Evolutionary conservation across 805 yeast genomes (phyloP).

Genomic region (Cyberlindnera meyerae): DNA sequence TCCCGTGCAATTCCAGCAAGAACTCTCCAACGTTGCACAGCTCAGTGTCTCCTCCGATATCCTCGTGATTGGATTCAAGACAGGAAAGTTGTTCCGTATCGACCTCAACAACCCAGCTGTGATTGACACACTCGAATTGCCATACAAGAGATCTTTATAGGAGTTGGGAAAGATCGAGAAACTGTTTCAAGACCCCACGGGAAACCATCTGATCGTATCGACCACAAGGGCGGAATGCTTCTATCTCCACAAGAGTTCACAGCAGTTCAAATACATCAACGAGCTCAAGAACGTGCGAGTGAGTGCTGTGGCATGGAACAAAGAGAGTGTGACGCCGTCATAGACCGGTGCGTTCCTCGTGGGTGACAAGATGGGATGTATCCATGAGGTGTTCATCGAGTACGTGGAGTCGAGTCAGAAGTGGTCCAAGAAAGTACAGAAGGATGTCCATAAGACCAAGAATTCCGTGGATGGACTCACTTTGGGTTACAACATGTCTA

Average conservation of each 20-base stretch:
- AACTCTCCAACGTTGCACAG: conserved; percentile 40
- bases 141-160: conserved; percentile 25
- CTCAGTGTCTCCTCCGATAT: conserved; percentile 52
- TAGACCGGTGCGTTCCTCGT: conserved; percentile 44
- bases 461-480: conserved; percentile 27
- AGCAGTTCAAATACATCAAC: conserved; percentile 37
- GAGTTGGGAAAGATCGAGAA: conserved; percentile 29
- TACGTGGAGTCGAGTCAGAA: conserved; percentile 34
- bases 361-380: conserved; percentile 43
- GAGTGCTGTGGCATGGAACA: conserved; percentile 39
- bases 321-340: conserved; percentile 28
- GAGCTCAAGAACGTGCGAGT: conserved; percentile 44
- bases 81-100: conserved; percentile 56
- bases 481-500: conserved; percentile 8
- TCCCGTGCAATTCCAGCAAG: conserved; percentile 50
- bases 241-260: conserved; percentile 39
- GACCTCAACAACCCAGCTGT: conserved; percentile 61
- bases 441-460: conserved; percentile 29
- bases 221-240: conserved; percentile 43
- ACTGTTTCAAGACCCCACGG: conserved; percentile 47
- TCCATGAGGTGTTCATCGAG: conserved; percentile 45
- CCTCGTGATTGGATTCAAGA: conserved; percentile 47
- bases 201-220: conserved; percentile 47
- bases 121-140: conserved; percentile 39
- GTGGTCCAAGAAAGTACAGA: conserved; percentile 37